Evolutionary conservation across 257 asterid genomes (phyloP).

Genomic region (Rhazya stricta): DNA sequence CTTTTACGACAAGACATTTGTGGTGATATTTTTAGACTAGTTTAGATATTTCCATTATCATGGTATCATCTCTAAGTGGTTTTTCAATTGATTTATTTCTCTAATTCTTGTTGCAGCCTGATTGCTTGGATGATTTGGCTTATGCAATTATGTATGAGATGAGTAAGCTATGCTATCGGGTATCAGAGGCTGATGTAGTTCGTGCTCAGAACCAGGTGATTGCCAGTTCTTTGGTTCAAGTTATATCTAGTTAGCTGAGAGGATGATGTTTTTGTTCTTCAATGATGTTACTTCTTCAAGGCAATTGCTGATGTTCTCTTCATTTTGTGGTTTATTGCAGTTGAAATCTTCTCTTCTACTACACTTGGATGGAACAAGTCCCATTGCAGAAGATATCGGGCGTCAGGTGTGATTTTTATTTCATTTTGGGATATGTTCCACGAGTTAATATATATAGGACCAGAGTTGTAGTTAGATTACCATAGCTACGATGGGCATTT

Average conservation of each 20-base stretch:
- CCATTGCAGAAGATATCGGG: slow-evolving; percentile 95
- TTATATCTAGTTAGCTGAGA: not conserved
- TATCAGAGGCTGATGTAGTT: slow-evolving; percentile 62
- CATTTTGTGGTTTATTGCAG: slow-evolving; percentile 38
- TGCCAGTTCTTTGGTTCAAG: not conserved
- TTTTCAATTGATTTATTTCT: not conserved
- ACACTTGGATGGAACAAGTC: slow-evolving; percentile 94
- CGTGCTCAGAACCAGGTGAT: slow-evolving; percentile 87
- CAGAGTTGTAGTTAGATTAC: not conserved
- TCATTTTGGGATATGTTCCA: not conserved
- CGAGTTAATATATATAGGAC: not conserved
- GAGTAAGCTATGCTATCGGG: slow-evolving; percentile 62
- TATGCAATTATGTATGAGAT: slow-evolving; percentile 67
- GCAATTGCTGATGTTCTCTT: slow-evolving; percentile 1
- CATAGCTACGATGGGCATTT: not conserved
- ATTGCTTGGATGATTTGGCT: slow-evolving; percentile 73
- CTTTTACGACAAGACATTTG: not conserved
- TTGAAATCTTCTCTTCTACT: slow-evolving; percentile 84
- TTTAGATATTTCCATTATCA: not conserved
- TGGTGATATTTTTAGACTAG: not conserved
- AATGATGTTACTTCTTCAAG: not conserved
- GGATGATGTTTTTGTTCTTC: not conserved
- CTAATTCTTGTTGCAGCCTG: slow-evolving; percentile 51
- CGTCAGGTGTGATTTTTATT: slow-evolving; percentile 64
- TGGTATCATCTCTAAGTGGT: not conserved